Base-by-base conservation (phyloP, 1,284 basidiomycete genomes). In the Pulveroboletus sp. region DNA sequence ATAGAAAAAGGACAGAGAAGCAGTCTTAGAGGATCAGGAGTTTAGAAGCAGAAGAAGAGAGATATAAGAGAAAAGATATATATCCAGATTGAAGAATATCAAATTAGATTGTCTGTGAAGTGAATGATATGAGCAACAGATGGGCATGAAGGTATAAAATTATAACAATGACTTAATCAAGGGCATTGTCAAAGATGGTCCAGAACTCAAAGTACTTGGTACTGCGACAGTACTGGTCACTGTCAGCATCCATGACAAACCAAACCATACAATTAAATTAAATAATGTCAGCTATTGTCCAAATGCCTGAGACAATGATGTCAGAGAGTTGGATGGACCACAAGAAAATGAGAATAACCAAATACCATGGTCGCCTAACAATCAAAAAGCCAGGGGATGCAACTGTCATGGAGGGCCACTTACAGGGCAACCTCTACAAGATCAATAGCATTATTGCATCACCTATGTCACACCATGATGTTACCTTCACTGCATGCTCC, bases 231-330 rank as follows among this genome's bases (percentile, higher is more conserved):
- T 62, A 20, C 20, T 62, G 0, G 7, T 62, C 2, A 52, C 6
- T 31, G 29, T 31, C 29, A 3, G 54, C 62, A 15, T 57, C 54
- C 0, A 24, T 60, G 60, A 42, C n/a, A 29, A 10, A 46, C 11
- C 1, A 1, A 40, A 59, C 22, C n/a, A 4, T 4, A 57, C 18
- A 0, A 51, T 63, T 25, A 63, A 59, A n/a, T 40, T 62, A 12
- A 3, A 31, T 0, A 38, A 62, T 31, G 47, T 63, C 0, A 62
- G 55, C 53, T 63, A 62, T 46, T 62, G 55, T 33, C 52, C 57
- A 2, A 57, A 63, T 5, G 42, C 57, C 10, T 18, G 3, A 1
- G 42, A 62, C 24, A 63, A 63, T 62, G 1, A 50, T 63, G 25
- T 63, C 40, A 1, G 57, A 60, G 7, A 63, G 62, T 22, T 24